These are phyloP conservation scores for Aspergillus puulaauensis DNA, from an alignment of 2,329 filamentous ascomycete species.

Conservation along the genomic window DNA sequence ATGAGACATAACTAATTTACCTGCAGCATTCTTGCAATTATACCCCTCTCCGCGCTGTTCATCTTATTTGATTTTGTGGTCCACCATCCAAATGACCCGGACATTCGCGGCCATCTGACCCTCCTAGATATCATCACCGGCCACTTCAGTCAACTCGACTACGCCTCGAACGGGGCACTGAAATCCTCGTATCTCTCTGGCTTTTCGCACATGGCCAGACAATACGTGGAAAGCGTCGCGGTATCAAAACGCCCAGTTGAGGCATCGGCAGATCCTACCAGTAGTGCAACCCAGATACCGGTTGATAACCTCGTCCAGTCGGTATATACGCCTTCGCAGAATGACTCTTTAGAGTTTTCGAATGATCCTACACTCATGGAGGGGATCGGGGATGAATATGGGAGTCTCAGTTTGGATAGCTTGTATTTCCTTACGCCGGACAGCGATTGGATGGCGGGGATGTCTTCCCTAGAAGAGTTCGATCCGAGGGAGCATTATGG, in stretches of 20 bases:
- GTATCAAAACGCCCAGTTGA: no score
- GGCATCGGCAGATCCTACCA: no score
- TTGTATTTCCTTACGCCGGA: background rate
- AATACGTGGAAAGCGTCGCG: conserved; percentile 22
- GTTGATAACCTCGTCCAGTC: background rate
- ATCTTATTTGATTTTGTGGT: conserved; percentile 46
- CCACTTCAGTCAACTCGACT: conserved; percentile 45
- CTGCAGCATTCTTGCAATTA: conserved; percentile 30
- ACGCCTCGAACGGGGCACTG: conserved; percentile 36
- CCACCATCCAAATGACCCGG: conserved; percentile 36
- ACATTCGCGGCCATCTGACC: conserved; percentile 39
- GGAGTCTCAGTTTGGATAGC: background rate
- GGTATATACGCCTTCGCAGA: background rate
- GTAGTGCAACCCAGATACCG: no score
- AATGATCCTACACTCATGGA: background rate
- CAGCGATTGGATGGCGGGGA: background rate
- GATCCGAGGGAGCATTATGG: background rate
- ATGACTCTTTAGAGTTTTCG: background rate
- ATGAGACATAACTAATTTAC: no score
- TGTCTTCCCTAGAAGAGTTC: background rate
- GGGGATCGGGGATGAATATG: background rate
- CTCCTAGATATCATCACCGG: conserved; percentile 44
- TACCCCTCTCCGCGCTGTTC: conserved; percentile 41
- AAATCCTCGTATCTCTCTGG: conserved; percentile 40
- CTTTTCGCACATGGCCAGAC: conserved; percentile 44